Percentiles rank a stretch among this genome's conserved stretches.
phyloP scores from a whole-genome alignment of 495 filamentous ascomycete genomes.

The Penicillium subrubescens region DNA sequence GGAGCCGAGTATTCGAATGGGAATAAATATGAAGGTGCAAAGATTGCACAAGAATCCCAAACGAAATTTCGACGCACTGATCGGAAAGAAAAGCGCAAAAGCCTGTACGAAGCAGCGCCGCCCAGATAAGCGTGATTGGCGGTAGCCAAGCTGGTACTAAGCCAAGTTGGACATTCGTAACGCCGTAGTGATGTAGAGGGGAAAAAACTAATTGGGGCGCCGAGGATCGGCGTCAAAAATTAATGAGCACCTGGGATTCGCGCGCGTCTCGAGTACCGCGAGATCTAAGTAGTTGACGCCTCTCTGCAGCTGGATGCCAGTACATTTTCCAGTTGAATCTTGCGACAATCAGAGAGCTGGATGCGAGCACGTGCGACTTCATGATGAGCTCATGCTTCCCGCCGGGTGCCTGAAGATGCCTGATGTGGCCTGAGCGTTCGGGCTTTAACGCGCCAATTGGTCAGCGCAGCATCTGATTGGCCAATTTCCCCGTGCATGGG shows the following conservation, averaged over 20 bases:
- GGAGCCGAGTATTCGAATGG: slow-evolving; percentile 1
- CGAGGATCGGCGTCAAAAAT: neutral
- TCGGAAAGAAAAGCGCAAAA: neutral
- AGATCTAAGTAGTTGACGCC: slow-evolving; percentile 2
- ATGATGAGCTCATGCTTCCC: slow-evolving; percentile 16
- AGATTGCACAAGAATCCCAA: neutral
- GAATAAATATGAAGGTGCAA: neutral
- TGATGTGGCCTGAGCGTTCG: neutral
- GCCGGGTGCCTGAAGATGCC: neutral
- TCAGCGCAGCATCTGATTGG: slow-evolving; percentile 5
- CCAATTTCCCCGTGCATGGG: neutral
- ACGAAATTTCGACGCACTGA: neutral
- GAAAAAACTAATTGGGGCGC: neutral
- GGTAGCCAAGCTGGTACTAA: neutral
- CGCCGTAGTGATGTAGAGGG: neutral
- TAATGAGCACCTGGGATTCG: neutral
- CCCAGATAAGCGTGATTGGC: slow-evolving; percentile 7
- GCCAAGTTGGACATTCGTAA: neutral
- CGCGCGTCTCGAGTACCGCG: slow-evolving; percentile 6
- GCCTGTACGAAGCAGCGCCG: slow-evolving; percentile 1
- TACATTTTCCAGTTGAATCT: slow-evolving; percentile 8
- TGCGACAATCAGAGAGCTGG: slow-evolving; percentile 24
- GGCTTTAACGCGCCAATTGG: slow-evolving; percentile 5
- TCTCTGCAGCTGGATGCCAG: neutral
- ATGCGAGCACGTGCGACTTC: slow-evolving; percentile 22